Evolutionary conservation across 2,329 filamentous ascomycete genomes (phyloP).

Genomic region (Scleromitrula shiraiana): DNA sequence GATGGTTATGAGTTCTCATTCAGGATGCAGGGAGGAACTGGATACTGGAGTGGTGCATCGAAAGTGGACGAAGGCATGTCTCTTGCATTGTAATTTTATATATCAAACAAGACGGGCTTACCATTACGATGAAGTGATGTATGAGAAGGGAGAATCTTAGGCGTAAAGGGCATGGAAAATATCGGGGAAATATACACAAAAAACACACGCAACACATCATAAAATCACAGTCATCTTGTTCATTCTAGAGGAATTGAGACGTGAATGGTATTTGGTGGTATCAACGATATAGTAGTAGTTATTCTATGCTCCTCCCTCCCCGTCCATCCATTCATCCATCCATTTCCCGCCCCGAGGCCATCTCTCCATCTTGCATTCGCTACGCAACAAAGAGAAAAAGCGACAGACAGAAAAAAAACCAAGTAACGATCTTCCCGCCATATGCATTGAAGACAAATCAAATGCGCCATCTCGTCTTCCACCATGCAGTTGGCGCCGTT

Average conservation of each 20-base stretch:
- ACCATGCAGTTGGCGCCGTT: slow-evolving; percentile 16
- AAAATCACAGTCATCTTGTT: too few relatives aligned
- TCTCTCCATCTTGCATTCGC: too few relatives aligned
- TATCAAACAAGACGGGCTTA: too few relatives aligned
- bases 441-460: slow-evolving; percentile 3
- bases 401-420: too few relatives aligned
- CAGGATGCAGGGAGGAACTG: too few relatives aligned
- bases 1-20: too few relatives aligned
- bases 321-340: neutral
- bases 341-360: slow-evolving; percentile 4
- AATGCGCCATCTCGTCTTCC: slow-evolving; percentile 12
- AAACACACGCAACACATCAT: neutral
- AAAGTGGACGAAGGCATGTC: too few relatives aligned
- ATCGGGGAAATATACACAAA: neutral
- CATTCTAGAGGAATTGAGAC: too few relatives aligned
- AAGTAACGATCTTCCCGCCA: slow-evolving; percentile 1
- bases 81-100: slow-evolving; percentile 6
- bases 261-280: neutral
- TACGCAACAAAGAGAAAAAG: too few relatives aligned
- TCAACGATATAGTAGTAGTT: slow-evolving; percentile 7
- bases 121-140: neutral
- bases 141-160: slow-evolving; percentile 1
- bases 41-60: too few relatives aligned
- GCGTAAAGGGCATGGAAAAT: slow-evolving; percentile 3
- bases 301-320: slow-evolving; percentile 2